phyloP scores from a whole-genome alignment of 352 stramenopile species.

The Plasmopara muralis region DNA sequence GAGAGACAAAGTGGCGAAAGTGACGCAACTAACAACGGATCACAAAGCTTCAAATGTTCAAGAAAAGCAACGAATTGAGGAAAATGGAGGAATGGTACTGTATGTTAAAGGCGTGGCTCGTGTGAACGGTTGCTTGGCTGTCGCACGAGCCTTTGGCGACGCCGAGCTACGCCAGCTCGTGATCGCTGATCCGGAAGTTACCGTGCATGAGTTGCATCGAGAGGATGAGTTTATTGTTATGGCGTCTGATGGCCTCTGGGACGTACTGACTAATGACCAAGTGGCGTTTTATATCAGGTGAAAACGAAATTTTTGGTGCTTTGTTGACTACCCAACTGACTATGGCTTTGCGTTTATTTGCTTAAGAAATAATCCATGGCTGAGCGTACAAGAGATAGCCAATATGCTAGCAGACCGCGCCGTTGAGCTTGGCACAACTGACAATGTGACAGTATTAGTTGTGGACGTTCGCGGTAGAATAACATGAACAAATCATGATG shows the following conservation, averaged over 20 bases:
- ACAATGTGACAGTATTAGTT: conserved; percentile 76
- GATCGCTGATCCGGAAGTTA: conserved; percentile 59
- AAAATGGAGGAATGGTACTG: conserved; percentile 58
- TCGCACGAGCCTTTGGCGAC: conserved; percentile 67
- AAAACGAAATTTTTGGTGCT: neutral
- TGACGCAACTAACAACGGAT: conserved; percentile 56
- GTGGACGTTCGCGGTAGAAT: conserved; percentile 47
- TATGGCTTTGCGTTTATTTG: too few species aligned
- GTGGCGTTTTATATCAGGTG: conserved; percentile 55
- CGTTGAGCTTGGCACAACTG: conserved; percentile 56
- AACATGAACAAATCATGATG: conserved; percentile 6
- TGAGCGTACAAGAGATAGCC: conserved; percentile 52
- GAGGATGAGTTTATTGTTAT: conserved; percentile 76
- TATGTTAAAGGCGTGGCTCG: conserved; percentile 67
- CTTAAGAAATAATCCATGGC: conserved; percentile 54
- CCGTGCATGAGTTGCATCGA: conserved; percentile 32
- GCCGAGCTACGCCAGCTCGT: conserved; percentile 52
- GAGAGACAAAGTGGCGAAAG: conserved; percentile 15
- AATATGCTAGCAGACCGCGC: conserved; percentile 59
- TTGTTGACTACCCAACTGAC: too few species aligned
- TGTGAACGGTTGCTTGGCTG: conserved; percentile 62
- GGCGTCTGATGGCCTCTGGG: conserved; percentile 71
- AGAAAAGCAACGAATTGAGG: conserved; percentile 66
- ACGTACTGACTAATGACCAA: conserved; percentile 63
- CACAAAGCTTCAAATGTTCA: conserved; percentile 64